Evolutionary conservation across 805 yeast species (phyloP).

Genomic region (Naumovozyma dairenensis): DNA sequence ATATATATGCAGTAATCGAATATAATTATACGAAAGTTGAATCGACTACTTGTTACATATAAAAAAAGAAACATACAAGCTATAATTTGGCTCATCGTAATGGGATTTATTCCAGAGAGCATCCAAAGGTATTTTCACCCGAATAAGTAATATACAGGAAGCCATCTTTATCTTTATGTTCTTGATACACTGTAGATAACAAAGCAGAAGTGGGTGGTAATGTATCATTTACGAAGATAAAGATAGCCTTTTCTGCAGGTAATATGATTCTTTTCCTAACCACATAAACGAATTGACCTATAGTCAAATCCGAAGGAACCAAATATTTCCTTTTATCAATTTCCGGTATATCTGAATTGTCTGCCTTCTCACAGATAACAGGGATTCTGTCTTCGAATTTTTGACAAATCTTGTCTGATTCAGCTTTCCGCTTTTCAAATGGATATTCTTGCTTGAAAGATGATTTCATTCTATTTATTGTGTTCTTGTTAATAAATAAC

Average conservation of each 20-base stretch:
- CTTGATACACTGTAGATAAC: conserved; percentile 90
- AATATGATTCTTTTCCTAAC: conserved; percentile 91
- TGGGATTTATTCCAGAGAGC: too few species aligned
- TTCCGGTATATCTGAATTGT: conserved; percentile 89
- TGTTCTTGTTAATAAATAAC: too few species aligned
- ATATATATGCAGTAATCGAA: too few species aligned
- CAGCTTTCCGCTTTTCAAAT: conserved; percentile 90
- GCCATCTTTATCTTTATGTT: conserved; percentile 96
- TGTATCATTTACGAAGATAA: conserved; percentile 92
- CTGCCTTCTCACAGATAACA: conserved; percentile 93
- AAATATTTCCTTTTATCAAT: conserved; percentile 95
- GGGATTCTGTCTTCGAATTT: conserved; percentile 91
- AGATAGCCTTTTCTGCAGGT: conserved; percentile 96
- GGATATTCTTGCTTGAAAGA: conserved; percentile 59
- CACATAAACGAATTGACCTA: conserved; percentile 96
- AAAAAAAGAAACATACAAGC: too few species aligned
- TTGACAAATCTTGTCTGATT: conserved; percentile 80
- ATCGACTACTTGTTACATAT: too few species aligned
- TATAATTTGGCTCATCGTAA: too few species aligned
- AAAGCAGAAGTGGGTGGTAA: conserved; percentile 97
- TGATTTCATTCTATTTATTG: conserved; percentile 21
- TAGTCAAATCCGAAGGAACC: conserved; percentile 92
- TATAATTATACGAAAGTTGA: too few species aligned
- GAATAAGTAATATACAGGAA: conserved; percentile 91
- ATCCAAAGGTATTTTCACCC: conserved; percentile 98